A percentile compares a stretch with the other conserved stretches of the same genome.
These are phyloP conservation scores for Glycyrrhiza uralensis DNA, from an alignment of 306 rosid genomes.

Conservation along the genomic window DNA sequence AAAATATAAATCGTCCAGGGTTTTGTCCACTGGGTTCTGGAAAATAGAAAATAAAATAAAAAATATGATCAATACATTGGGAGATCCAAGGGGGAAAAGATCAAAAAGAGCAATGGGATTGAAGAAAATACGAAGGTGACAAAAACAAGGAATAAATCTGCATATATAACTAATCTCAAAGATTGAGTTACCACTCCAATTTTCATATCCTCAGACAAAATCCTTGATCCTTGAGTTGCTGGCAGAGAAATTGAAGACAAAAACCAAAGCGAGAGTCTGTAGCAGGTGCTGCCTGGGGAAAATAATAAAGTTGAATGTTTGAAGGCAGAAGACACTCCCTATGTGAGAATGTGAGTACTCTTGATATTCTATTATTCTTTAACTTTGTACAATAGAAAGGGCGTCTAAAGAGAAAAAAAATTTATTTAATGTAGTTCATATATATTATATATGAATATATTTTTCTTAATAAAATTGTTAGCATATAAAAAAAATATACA, in stretches of 20 bases:
- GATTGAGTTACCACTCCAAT: constrained; percentile 37
- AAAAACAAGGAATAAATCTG: constrained; percentile 27
- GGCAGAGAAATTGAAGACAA: constrained; percentile 35
- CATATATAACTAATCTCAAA: constrained; percentile 39
- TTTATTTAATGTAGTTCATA: too few relatives aligned
- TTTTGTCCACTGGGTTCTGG: not conserved
- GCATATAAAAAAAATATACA: too few relatives aligned
- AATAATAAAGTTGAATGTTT: constrained; percentile 34
- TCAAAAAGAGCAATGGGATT: constrained; percentile 36
- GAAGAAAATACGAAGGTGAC: constrained; percentile 32
- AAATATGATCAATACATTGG: constrained; percentile 18
- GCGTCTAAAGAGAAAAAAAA: constrained; percentile 1
- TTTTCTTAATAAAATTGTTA: too few relatives aligned
- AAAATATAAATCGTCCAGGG: not conserved
- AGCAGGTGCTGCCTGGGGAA: constrained; percentile 15
- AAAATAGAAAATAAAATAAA: not conserved
- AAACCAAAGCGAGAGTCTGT: constrained; percentile 24
- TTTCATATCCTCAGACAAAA: constrained; percentile 33
- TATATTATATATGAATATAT: too few relatives aligned
- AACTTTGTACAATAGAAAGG: constrained; percentile 2
- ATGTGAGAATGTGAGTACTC: constrained; percentile 32
- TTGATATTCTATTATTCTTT: constrained; percentile 11
- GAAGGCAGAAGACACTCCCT: constrained; percentile 38
- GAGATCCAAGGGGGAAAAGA: constrained; percentile 39
- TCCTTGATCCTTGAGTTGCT: constrained; percentile 34